phyloP scores from a whole-genome alignment of 2,329 filamentous ascomycete species.

The Colletotrichum phormii region DNA sequence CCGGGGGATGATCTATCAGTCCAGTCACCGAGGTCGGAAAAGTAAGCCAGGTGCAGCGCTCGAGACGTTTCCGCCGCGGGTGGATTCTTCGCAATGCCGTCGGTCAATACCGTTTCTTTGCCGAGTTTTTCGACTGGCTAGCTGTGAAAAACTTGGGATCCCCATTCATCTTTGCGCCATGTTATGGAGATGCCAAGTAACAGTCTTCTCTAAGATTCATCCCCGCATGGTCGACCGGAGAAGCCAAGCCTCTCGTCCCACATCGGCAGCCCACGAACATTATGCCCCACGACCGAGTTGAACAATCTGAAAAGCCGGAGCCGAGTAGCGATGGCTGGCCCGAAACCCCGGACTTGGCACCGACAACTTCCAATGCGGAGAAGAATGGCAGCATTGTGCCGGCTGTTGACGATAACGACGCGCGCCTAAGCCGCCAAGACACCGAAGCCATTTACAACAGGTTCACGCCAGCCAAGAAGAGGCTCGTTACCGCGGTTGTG shows the following conservation, averaged over 20 bases:
- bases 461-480: conserved; percentile 16
- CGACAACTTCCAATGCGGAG: conserved; percentile 29
- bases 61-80: conserved; percentile 1
- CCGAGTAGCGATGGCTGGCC: neutral
- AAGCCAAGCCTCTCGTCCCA: neutral
- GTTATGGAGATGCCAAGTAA: too few species aligned
- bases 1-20: neutral
- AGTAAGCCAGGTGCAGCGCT: neutral
- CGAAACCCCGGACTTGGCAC: neutral
- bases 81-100: neutral
- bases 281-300: conserved; percentile 9
- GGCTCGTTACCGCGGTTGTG: conserved; percentile 26
- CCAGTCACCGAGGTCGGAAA: conserved; percentile 33
- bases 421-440: conserved; percentile 23
- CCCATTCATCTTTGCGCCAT: neutral
- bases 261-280: neutral
- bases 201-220: neutral
- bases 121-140: neutral
- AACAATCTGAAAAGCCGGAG: conserved; percentile 9
- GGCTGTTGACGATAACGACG: neutral
- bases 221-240: neutral
- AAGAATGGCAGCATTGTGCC: conserved; percentile 19
- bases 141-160: neutral
- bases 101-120: neutral
- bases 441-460: conserved; percentile 26